Conservation (phyloP, 1,284 basidiomycete species). For the Melampsora americana region DNA sequence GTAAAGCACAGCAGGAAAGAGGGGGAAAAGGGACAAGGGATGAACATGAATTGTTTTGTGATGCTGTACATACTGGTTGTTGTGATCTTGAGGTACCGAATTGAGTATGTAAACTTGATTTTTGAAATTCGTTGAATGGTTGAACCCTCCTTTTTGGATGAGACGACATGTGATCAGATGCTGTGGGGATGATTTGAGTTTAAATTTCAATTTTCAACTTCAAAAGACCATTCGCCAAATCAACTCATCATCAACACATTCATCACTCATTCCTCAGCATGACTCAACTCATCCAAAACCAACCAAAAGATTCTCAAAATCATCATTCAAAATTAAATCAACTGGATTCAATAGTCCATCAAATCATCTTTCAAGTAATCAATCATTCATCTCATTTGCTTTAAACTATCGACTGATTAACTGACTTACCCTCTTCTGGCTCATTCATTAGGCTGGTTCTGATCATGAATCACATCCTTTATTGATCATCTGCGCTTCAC, state of each 20-base stretch:
- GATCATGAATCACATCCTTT: slow-evolving; percentile 35
- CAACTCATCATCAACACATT: background rate
- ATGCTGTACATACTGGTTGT: too few species aligned
- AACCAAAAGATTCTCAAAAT: background rate
- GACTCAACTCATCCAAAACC: background rate
- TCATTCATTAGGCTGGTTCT: slow-evolving; percentile 10
- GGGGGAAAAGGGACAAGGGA: too few species aligned
- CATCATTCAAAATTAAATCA: background rate
- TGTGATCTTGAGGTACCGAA: too few species aligned
- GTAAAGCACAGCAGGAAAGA: too few species aligned
- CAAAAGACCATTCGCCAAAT: background rate
- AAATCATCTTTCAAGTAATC: slow-evolving; percentile 3
- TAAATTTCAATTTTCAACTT: too few species aligned
- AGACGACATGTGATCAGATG: too few species aligned
- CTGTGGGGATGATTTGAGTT: too few species aligned
- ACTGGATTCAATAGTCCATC: background rate
- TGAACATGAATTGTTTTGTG: too few species aligned
- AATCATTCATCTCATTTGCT: background rate
- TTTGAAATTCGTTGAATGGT: too few species aligned
- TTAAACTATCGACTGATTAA: background rate
- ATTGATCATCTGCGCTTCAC: slow-evolving; percentile 24
- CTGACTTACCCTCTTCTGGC: background rate
- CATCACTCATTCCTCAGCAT: background rate
- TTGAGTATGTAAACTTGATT: too few species aligned
- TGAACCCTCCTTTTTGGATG: too few species aligned